phyloP scores from a whole-genome alignment of 805 yeast species.

The Candida krabiensis region DNA sequence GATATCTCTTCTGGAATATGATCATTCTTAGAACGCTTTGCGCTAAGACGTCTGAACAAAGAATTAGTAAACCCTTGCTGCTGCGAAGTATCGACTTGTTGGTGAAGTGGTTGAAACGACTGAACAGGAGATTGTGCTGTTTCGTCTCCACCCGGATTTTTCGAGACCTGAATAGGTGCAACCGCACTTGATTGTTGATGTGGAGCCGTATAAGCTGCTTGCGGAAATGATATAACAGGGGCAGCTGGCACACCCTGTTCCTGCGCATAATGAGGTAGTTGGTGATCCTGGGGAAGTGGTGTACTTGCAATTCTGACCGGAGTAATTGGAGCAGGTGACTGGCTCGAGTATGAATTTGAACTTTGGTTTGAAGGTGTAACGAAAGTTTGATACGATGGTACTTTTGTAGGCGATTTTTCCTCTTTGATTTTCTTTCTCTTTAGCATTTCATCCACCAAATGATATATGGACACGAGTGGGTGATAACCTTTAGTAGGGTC shows the following conservation, averaged over 20 bases:
- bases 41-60: constrained; percentile 35
- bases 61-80: constrained; percentile 26
- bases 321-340: constrained; percentile 13
- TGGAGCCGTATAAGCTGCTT: constrained; percentile 44
- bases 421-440: constrained; percentile 67
- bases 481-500: constrained; percentile 89
- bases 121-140: constrained; percentile 11
- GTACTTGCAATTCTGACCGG: constrained; percentile 27
- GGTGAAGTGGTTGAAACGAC: constrained; percentile 17
- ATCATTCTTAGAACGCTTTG: constrained; percentile 24
- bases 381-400: constrained; percentile 17
- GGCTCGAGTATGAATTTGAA: constrained; percentile 13
- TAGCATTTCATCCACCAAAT: constrained; percentile 80
- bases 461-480: constrained; percentile 85
- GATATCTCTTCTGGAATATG: constrained; percentile 19
- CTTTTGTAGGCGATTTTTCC: constrained; percentile 37
- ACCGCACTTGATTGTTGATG: constrained; percentile 26
- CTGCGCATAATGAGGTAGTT: constrained; percentile 38
- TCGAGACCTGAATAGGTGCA: constrained; percentile 22
- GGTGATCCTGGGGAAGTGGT: constrained; percentile 25
- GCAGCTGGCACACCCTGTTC: constrained; percentile 34
- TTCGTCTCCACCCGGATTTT: constrained; percentile 12
- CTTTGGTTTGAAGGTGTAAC: constrained; percentile 16
- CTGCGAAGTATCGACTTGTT: constrained; percentile 10
- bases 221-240: constrained; percentile 35